Evolutionary conservation across 768 basidiomycete species (phyloP), one percentile per base, ranked within the genome.

Genomic region (Amanita inopinata): DNA sequence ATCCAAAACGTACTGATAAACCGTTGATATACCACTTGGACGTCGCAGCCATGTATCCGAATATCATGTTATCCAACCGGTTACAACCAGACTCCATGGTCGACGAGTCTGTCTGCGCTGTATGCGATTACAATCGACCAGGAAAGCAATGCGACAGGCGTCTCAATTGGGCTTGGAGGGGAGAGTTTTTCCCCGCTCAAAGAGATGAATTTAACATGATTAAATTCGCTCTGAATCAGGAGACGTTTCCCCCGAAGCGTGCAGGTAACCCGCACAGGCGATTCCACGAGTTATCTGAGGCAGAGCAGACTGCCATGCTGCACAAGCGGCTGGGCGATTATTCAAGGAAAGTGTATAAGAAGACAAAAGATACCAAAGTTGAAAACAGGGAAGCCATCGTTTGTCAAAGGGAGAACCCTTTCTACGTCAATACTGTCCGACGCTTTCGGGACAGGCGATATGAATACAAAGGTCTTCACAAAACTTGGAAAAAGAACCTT

Each of bases 31-130:
- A 99, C 63, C 96, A 99, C 61, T 64, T 98, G 54, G 96, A 99
- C 55, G 96, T 99, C 49, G 96, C 96, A 2, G 96, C 96, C 49
- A 99, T 99, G 96, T 98, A 99, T 60, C 96, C 96, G 44, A 99
- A 98, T 62, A 98, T 99, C 76, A 99, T 99, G 96, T 82, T 99
- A 69, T 97, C 93, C 12, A 99, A 99, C 58, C 88, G 96, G 24
- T 73, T 99, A 2, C 96, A 99, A 53, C 96, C 96, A 2, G 96
- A 99, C 62, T 96, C 96, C 1, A 86, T 98, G 66, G 84, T 97
- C 7, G 90, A 93, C 54, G 96, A 98, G 60, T 80, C 94, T 14
- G 84, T 83, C 12, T 99, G 96, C 55, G 96, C 96, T 1, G 92
- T 97, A 1, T 99, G 96, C 64, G 96, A 99, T 62, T 98, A 84